Conservation (phyloP, 2,329 filamentous ascomycete species). For the Ascocoryne sarcoides region DNA sequence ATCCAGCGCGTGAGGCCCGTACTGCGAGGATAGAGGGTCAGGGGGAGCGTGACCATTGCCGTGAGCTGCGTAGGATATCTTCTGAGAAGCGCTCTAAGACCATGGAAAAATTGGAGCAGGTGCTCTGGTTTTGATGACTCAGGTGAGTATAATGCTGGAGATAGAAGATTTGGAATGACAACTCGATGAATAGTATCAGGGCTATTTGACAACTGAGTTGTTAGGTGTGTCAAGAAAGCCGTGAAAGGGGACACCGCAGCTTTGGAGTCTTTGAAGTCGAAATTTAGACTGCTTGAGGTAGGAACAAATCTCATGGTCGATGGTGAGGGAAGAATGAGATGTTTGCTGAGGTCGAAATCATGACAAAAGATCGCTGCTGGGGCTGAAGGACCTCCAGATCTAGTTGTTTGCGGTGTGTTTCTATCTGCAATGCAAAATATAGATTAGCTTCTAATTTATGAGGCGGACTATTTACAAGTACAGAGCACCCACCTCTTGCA, state of each 20-base stretch:
- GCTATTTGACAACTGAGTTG: constrained; percentile 46
- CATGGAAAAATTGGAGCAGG: constrained; percentile 73
- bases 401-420: constrained; percentile 11
- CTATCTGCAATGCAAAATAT: constrained; percentile 15
- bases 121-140: constrained; percentile 60
- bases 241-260: constrained; percentile 47
- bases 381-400: constrained; percentile 5
- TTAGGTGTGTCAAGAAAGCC: constrained; percentile 52
- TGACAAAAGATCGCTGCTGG: constrained; percentile 51
- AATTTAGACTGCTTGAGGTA: constrained; percentile 25
- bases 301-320: constrained; percentile 44
- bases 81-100: constrained; percentile 65
- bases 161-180: constrained; percentile 76
- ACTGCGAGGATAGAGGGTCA: constrained; percentile 68
- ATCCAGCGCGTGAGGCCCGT: constrained; percentile 77
- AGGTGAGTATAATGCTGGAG: constrained; percentile 73
- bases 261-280: constrained; percentile 26
- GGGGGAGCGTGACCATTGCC: constrained; percentile 66
- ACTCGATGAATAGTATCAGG: constrained; percentile 65
- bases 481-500: constrained; percentile 32
- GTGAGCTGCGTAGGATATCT: constrained; percentile 57
- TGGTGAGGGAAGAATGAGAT: constrained; percentile 47
- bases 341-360: constrained; percentile 61
- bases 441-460: not conserved
- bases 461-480: not conserved